Percentiles rank a stretch among this genome's conserved stretches.
phyloP scores from a whole-genome alignment of 1,284 basidiomycete species.

The Rhodofomes roseus region DNA sequence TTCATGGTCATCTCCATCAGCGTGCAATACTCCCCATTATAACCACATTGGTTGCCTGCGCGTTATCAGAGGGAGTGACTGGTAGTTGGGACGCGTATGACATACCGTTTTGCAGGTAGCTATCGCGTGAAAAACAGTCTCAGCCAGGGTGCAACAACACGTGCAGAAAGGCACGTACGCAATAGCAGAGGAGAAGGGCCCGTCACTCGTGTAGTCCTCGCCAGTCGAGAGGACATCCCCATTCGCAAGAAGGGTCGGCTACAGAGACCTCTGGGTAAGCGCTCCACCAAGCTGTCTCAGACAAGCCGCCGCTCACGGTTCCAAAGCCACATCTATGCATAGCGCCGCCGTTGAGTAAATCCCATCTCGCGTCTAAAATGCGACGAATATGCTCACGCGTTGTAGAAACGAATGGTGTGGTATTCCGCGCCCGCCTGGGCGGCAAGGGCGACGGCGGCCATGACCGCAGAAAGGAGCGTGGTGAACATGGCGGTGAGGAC shows the following conservation, averaged over 20 bases:
- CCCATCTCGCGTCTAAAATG: neutral
- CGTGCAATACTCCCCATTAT: slow-evolving; percentile 42
- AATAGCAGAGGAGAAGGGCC: slow-evolving; percentile 28
- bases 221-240: slow-evolving; percentile 32
- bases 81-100: neutral
- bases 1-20: slow-evolving; percentile 41
- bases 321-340: slow-evolving; percentile 32
- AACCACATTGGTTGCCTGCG: slow-evolving; percentile 22
- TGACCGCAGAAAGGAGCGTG: slow-evolving; percentile 25
- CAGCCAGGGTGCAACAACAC: neutral
- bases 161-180: slow-evolving; percentile 23
- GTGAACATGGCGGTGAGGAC: slow-evolving; percentile 23
- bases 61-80: neutral
- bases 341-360: neutral
- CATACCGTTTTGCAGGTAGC: slow-evolving; percentile 30
- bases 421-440: slow-evolving; percentile 27
- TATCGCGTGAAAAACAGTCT: neutral
- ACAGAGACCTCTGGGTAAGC: neutral
- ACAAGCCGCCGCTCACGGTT: slow-evolving; percentile 25
- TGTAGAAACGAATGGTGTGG: slow-evolving; percentile 35
- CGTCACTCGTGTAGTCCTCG: slow-evolving; percentile 27
- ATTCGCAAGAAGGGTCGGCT: slow-evolving; percentile 32
- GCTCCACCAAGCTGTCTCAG: neutral
- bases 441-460: slow-evolving; percentile 19
- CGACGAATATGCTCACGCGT: slow-evolving; percentile 25